Evolutionary conservation across 768 basidiomycete genomes (phyloP).

Genomic region (Russula vinacea): DNA sequence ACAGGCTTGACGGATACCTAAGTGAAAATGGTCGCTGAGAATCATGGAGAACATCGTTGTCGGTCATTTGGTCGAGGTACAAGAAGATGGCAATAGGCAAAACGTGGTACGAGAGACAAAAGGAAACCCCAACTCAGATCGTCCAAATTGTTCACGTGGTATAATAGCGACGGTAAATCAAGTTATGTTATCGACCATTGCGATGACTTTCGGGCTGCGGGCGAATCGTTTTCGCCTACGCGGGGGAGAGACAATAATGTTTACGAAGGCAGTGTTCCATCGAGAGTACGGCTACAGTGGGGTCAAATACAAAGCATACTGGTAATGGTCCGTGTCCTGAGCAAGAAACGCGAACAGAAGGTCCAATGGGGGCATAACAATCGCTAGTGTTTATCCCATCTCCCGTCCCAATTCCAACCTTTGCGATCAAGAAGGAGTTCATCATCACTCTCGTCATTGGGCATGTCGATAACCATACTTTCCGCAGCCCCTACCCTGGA

Average conservation of each 20-base stretch:
- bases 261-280: not conserved
- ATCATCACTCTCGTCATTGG: conserved; percentile 25
- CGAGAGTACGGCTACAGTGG: not conserved
- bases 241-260: not conserved
- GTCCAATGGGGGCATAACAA: not conserved
- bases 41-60: not conserved
- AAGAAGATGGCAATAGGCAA: not conserved
- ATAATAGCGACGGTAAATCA: too few relatives aligned
- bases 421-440: conserved; percentile 24
- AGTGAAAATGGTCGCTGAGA: conserved; percentile 13
- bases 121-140: not conserved
- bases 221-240: too few relatives aligned
- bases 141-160: conserved; percentile 9
- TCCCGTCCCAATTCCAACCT: conserved; percentile 30
- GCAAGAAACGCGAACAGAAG: not conserved
- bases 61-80: conserved; percentile 9
- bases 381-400: conserved; percentile 15
- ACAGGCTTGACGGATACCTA: conserved; percentile 18
- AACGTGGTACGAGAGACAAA: not conserved
- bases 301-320: not conserved
- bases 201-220: not conserved
- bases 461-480: conserved; percentile 11
- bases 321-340: not conserved
- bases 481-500: not conserved
- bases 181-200: not conserved